Percentiles rank a stretch among this genome's conserved stretches.
phyloP scores from a whole-genome alignment of 1,284 basidiomycete species.

The Ceratobasidium sp. region DNA sequence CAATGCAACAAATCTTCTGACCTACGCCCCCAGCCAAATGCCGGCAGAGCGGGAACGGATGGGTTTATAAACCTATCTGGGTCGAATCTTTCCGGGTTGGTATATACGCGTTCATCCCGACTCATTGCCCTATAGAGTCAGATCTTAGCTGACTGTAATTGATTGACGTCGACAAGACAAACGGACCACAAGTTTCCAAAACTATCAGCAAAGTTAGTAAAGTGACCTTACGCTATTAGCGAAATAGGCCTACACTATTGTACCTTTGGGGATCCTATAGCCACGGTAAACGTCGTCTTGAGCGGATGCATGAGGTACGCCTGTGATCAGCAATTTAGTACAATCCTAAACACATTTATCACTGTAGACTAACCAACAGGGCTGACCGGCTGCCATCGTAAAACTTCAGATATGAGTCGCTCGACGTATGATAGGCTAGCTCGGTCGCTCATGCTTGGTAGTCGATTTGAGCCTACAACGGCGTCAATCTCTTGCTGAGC shows the following conservation, averaged over 20 bases:
- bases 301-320: background rate
- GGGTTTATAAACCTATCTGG: constrained; percentile 14
- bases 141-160: background rate
- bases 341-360: background rate
- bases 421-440: constrained; percentile 41
- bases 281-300: constrained; percentile 6
- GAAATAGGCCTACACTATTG: background rate
- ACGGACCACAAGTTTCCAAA: background rate
- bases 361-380: constrained; percentile 38
- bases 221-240: background rate
- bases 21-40: constrained; percentile 21
- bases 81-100: constrained; percentile 8
- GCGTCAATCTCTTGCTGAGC: constrained; percentile 47
- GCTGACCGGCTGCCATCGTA: constrained; percentile 41
- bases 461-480: constrained; percentile 45
- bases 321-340: background rate
- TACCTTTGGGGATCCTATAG: background rate
- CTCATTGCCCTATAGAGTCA: background rate
- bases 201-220: background rate
- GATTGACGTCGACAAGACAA: background rate
- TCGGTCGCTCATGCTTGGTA: constrained; percentile 39
- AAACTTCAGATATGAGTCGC: constrained; percentile 41
- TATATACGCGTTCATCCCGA: background rate
- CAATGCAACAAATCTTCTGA: background rate
- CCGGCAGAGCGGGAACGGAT: background rate